Base-by-base conservation (phyloP, 768 basidiomycete genomes). In the Pholiota molesta region DNA sequence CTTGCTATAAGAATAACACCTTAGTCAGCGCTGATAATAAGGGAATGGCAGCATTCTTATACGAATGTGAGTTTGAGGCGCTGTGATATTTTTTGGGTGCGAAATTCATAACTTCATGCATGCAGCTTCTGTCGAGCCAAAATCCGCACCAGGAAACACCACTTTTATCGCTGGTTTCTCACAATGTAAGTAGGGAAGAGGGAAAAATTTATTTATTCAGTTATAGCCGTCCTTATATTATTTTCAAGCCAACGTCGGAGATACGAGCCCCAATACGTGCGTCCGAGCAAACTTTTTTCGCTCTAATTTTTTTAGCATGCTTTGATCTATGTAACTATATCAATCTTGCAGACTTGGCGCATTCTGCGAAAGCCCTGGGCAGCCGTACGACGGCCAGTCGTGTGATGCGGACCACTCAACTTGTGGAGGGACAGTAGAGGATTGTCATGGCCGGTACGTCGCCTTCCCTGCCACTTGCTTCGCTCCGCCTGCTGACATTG, bases 1-100 rank as follows among this genome's bases (percentile, higher is more conserved):
- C 29, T 65, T 47, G 54, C 63, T 57, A 45, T 28, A 64, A 92
- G 89, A 94, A 93, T 70, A 93, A 92, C 64, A 92, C 91, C 0
- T 77, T 92, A n/a, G 83, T 93, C 31, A 92, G 90, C 72, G 74
- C 82, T 3, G 92, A 93, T 73, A 93, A 93, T 77, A 93, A 94
- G 72, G 92, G 92, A 42, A 92, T 93, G 90, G 90, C 91, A 3
- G 90, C 90, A 8, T 88, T 84, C 72, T 71, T 92, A 17, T 94
- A 91, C 62, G 92, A 93, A 80, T 76, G 88, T 89, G 61, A 54
- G 81, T 59, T 1, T 16, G 14, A 31, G 3, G 28, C 59, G 57
- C 37, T 17, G 23, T 21, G 9, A 29, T 23, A n/a, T 29, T 23
- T 11, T 53, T 58, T 17, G 13, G 19, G 10, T 53, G 3, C 56